Evolutionary conservation across 495 filamentous ascomycete species (phyloP), one percentile per base, ranked within the genome.

Genomic region (Penicillium flavigenum): DNA sequence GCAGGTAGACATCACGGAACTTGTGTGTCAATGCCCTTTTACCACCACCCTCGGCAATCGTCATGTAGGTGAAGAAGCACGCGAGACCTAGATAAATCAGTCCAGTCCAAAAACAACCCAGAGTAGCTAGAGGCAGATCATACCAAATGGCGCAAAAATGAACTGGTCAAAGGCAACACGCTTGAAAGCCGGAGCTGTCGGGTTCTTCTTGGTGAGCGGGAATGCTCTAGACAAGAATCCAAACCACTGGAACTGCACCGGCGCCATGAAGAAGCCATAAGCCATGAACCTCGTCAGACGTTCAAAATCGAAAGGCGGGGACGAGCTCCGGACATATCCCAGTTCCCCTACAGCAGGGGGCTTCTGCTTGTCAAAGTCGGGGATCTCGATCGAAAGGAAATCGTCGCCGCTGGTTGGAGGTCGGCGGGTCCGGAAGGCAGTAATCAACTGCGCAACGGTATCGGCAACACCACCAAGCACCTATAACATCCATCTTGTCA

Each of bases 221-320:
- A 98, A 98, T 1, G 81, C 79, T 54, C 77, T 75, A n/a, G 87
- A 88, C 50, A 99, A 80, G 68, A 96, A 91, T 42, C 84, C 81
- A 69, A 96, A 98, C 95, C 95, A 99, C 66, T 89, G 88, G 75
- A 95, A 96, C 71, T 97, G 92, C n/a, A 98, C 61, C 7, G 94
- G 95, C 11, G 95, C 91, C 87, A 98, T 95, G 63, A 88, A 80
- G 77, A 97, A 98, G 60, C 92, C 92, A 68, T 96, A 99, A 0
- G 88, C 85, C 88, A 96, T 96, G 78, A 99, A 99, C 27, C 95
- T 76, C 6, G 88, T 91, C 59, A 97, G 73, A 36, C 95, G 84
- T 72, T 96, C 92, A 65, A 98, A 98, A 70, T 98, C 94, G 72
- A 99, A 98, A 0, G 91, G 87, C 19, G 92, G 88, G 14, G 90